Evolutionary conservation across 352 stramenopile species (phyloP).

Genomic region (Phytophthora rubi): DNA sequence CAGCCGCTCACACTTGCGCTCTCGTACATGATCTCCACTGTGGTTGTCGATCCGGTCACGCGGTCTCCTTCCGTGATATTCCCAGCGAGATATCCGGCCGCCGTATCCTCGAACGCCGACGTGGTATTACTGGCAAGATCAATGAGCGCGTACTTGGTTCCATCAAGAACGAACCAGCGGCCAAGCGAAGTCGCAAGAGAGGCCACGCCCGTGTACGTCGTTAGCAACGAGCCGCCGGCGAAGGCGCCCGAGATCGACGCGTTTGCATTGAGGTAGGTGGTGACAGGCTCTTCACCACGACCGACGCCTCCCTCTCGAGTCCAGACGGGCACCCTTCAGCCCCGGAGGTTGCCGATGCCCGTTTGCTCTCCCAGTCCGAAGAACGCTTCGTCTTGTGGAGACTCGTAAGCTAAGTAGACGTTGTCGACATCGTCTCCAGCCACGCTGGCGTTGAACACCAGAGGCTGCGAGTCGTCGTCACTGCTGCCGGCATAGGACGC

Average conservation of each 20-base stretch:
- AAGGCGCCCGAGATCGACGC: slow-evolving; percentile 29
- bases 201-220: slow-evolving; percentile 31
- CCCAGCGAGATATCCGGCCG: slow-evolving; percentile 28
- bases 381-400: slow-evolving; percentile 30
- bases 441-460: slow-evolving; percentile 34
- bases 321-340: slow-evolving; percentile 34
- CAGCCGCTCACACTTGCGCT: slow-evolving; percentile 24
- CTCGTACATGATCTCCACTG: slow-evolving; percentile 34
- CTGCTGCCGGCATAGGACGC: neutral
- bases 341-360: slow-evolving; percentile 34
- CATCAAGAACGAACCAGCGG: slow-evolving; percentile 30
- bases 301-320: slow-evolving; percentile 31
- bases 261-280: slow-evolving; percentile 36
- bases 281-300: slow-evolving; percentile 33
- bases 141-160: slow-evolving; percentile 34
- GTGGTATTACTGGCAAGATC: slow-evolving; percentile 32
- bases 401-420: slow-evolving; percentile 36
- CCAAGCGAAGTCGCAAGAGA: slow-evolving; percentile 28
- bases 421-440: slow-evolving; percentile 26
- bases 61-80: slow-evolving; percentile 31
- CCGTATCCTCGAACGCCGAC: slow-evolving; percentile 34
- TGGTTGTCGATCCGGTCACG: slow-evolving; percentile 18
- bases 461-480: slow-evolving; percentile 18
- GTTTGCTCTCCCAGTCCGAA: slow-evolving; percentile 33
- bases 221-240: slow-evolving; percentile 29